Percentiles rank a stretch among this genome's conserved stretches.
Conservation (phyloP, 2,329 filamentous ascomycete genomes). For the Cladosporium halotolerans region DNA sequence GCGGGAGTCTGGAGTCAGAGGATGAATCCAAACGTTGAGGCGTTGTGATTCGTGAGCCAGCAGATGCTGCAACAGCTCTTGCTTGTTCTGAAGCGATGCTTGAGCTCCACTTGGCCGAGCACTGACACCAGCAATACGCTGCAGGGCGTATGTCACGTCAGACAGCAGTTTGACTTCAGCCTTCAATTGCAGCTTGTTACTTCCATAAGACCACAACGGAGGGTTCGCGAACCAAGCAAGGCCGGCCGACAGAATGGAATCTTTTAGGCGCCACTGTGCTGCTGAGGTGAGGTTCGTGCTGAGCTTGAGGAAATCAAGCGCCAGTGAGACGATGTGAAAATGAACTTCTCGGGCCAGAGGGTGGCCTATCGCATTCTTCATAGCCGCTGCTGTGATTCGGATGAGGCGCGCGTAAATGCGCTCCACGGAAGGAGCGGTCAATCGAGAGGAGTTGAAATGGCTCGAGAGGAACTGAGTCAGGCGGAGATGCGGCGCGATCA, state of each 20-base stretch:
- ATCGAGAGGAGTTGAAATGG: conserved; percentile 88
- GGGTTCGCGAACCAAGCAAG: conserved; percentile 81
- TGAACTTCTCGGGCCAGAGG: conserved; percentile 88
- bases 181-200: conserved; percentile 87
- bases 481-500: conserved; percentile 79
- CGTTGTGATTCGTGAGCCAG: conserved; percentile 79
- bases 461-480: conserved; percentile 85
- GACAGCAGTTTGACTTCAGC: conserved; percentile 78
- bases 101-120: conserved; percentile 42
- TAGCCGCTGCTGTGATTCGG: conserved; percentile 67
- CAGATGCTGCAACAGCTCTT: conserved; percentile 73
- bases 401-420: conserved; percentile 76
- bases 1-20: conserved; percentile 57
- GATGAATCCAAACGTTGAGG: conserved; percentile 83
- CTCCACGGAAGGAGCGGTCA: conserved; percentile 76
- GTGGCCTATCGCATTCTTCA: conserved; percentile 66
- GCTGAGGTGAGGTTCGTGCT: conserved; percentile 59
- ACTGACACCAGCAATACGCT: conserved; percentile 57
- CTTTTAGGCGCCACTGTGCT: conserved; percentile 76
- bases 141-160: conserved; percentile 65
- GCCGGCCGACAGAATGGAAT: conserved; percentile 78
- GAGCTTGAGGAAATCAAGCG: conserved; percentile 67
- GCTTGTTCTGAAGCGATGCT: conserved; percentile 67
- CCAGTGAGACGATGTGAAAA: conserved; percentile 80
- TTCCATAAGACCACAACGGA: conserved; percentile 89